These are phyloP conservation scores for Kuraishia floccosa DNA, from an alignment of 805 yeast species.

Conservation along the genomic window DNA sequence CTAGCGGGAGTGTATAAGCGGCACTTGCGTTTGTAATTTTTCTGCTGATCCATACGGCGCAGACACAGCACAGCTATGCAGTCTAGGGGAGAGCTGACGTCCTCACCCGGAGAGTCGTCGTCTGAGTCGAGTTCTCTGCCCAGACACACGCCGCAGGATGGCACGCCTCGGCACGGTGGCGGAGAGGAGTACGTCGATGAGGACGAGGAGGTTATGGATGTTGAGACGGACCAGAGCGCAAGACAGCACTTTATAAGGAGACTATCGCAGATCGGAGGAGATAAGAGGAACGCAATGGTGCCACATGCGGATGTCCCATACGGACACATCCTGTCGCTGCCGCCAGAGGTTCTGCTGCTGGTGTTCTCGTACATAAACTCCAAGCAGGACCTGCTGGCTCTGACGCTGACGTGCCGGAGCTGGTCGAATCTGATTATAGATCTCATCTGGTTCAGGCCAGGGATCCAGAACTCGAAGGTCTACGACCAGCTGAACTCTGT, in stretches of 20 bases:
- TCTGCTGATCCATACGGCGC: too few species aligned
- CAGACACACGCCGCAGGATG: too few species aligned
- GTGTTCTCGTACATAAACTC: constrained; percentile 56
- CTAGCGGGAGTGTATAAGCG: too few species aligned
- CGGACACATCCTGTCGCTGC: constrained; percentile 27
- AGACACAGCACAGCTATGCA: too few species aligned
- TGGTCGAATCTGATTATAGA: constrained; percentile 77
- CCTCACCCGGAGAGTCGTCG: too few species aligned
- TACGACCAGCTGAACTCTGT: constrained; percentile 44
- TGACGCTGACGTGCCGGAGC: constrained; percentile 64
- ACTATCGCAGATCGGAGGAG: background rate
- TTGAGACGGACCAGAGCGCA: constrained; percentile 20
- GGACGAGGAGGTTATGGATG: constrained; percentile 17
- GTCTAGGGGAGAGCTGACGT: too few species aligned
- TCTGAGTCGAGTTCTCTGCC: too few species aligned
- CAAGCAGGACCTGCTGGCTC: constrained; percentile 44
- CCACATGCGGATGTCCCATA: too few species aligned
- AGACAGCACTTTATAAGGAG: constrained; percentile 14
- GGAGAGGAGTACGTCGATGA: constrained; percentile 9
- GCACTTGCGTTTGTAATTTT: too few species aligned
- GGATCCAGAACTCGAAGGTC: constrained; percentile 37
- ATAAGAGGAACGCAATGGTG: too few species aligned
- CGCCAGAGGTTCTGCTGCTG: constrained; percentile 52
- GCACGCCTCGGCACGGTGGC: too few species aligned
- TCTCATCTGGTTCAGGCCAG: constrained; percentile 81